Evolutionary conservation across 495 filamentous ascomycete genomes (phyloP).

Genomic region (Pyronema domesticum): DNA sequence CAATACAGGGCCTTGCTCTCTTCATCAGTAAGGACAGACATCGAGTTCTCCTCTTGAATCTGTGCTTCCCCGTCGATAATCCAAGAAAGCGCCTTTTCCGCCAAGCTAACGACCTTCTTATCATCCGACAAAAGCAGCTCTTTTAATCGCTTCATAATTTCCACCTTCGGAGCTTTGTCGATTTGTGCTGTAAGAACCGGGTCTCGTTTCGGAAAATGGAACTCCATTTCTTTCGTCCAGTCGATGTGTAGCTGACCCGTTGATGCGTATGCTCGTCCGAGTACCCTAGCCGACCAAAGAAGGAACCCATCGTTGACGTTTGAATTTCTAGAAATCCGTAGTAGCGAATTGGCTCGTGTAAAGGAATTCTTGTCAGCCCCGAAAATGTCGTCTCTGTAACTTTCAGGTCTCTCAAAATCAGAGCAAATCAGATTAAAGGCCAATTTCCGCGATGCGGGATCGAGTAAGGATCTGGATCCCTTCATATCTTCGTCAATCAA

Average conservation of each 20-base stretch:
- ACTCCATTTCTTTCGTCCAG: slow-evolving; percentile 39
- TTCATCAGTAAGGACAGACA: slow-evolving; percentile 7
- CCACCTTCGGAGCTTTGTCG: slow-evolving; percentile 34
- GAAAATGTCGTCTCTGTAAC: slow-evolving; percentile 42
- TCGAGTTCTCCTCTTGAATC: slow-evolving; percentile 4
- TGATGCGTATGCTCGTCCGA: slow-evolving; percentile 69
- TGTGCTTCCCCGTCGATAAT: slow-evolving; percentile 33
- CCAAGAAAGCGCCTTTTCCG: slow-evolving; percentile 58
- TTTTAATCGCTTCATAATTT: slow-evolving; percentile 47
- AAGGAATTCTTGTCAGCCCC: slow-evolving; percentile 42
- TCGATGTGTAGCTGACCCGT: slow-evolving; percentile 45
- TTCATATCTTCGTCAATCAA: slow-evolving; percentile 54
- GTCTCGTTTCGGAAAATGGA: slow-evolving; percentile 32
- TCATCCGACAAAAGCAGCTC: slow-evolving; percentile 47
- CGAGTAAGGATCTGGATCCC: slow-evolving; percentile 39
- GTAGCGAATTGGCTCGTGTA: slow-evolving; percentile 45
- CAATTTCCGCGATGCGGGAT: slow-evolving; percentile 46
- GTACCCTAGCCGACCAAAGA: slow-evolving; percentile 64
- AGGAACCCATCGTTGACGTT: slow-evolving; percentile 49
- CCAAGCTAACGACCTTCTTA: slow-evolving; percentile 46
- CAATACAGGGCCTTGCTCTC: slow-evolving; percentile 16
- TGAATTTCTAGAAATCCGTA: slow-evolving; percentile 49
- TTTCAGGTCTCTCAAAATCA: slow-evolving; percentile 43
- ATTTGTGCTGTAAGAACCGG: slow-evolving; percentile 27
- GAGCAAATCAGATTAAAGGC: slow-evolving; percentile 57